These are phyloP conservation scores for Trichoderma lentiforme DNA, from an alignment of 2,329 filamentous ascomycete genomes.

Conservation along the genomic window DNA sequence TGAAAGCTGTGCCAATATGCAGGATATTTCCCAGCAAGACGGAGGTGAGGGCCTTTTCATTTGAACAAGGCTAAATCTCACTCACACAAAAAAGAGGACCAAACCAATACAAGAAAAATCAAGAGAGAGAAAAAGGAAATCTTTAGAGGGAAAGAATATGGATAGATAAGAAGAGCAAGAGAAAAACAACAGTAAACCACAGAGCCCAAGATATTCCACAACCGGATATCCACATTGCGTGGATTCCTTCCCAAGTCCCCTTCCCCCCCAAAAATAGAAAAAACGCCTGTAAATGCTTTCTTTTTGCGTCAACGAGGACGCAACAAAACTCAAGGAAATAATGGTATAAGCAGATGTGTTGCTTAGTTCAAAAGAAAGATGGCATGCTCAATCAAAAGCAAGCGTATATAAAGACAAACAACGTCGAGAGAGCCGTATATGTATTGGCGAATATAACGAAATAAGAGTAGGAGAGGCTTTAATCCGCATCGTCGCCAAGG, in stretches of 20 bases:
- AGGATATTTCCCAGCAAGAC: neutral
- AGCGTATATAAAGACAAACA: neutral
- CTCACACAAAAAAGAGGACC: neutral
- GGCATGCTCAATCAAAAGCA: neutral
- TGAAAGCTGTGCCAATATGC: slow-evolving; percentile 11
- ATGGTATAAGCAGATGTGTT: neutral
- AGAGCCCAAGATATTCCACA: slow-evolving; percentile 5
- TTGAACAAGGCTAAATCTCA: neutral
- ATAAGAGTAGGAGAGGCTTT: neutral
- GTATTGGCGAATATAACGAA: neutral
- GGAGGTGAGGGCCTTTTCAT: neutral
- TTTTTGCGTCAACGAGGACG: neutral
- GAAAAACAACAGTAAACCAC: neutral
- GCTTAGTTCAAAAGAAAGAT: slow-evolving; percentile 1
- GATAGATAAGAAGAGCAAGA: neutral
- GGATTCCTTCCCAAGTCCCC: neutral
- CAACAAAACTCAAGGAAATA: slow-evolving; percentile 14
- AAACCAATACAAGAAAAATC: neutral
- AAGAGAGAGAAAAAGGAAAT: neutral
- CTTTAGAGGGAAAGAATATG: slow-evolving; percentile 1
- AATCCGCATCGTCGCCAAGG: slow-evolving; percentile 50
- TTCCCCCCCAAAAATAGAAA: neutral
- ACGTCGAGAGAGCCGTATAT: neutral
- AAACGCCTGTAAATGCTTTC: slow-evolving; percentile 21
- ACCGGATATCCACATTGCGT: neutral